Percentiles rank a stretch among this genome's conserved stretches.
These are phyloP conservation scores for Populus pruinosa DNA, from an alignment of 345 rosid genomes.

Conservation along the genomic window DNA sequence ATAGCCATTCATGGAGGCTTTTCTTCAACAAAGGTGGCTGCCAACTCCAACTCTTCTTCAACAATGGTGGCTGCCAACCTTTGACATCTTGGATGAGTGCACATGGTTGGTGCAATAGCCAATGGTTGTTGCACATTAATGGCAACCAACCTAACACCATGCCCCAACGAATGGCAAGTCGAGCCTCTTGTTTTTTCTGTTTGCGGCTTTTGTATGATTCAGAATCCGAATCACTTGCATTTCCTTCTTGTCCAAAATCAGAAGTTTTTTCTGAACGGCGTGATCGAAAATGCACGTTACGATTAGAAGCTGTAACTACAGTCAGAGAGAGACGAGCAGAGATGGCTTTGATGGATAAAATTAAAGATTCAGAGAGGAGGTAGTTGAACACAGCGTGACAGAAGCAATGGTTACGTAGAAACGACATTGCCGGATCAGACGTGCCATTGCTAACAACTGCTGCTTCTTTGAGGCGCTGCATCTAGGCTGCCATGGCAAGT, in stretches of 20 bases:
- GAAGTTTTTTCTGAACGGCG: constrained; percentile 32
- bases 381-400: constrained; percentile 10
- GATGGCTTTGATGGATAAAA: constrained; percentile 12
- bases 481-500: neutral
- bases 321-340: constrained; percentile 16
- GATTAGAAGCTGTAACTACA: constrained; percentile 30
- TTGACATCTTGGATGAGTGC: too few species aligned
- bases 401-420: constrained; percentile 12
- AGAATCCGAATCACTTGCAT: constrained; percentile 37
- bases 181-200: constrained; percentile 89
- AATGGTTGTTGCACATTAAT: too few species aligned
- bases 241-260: constrained; percentile 23
- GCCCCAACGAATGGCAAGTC: constrained; percentile 79
- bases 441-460: constrained; percentile 30
- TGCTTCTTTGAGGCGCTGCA: neutral
- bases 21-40: too few species aligned
- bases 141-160: constrained; percentile 2
- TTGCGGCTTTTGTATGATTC: constrained; percentile 59
- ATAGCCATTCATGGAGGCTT: too few species aligned
- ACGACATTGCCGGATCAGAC: constrained; percentile 44
- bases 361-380: constrained; percentile 8
- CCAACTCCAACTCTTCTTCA: too few species aligned
- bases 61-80: too few species aligned
- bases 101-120: too few species aligned
- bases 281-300: constrained; percentile 24